Evolutionary conservation across 306 rosid genomes (phyloP).

Genomic region (Luffa acutangula): DNA sequence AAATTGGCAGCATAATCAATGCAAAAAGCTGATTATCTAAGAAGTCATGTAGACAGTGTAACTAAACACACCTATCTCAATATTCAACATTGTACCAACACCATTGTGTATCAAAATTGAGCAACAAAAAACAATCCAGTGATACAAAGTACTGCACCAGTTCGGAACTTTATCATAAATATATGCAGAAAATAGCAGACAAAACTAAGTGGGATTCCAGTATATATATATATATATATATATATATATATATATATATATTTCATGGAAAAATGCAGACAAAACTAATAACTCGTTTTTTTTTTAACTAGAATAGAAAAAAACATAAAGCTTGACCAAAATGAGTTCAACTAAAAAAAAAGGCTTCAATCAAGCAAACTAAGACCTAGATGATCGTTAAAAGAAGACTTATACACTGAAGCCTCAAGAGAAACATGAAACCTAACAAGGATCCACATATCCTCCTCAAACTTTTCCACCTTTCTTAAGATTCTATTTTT

Average conservation of each 20-base stretch:
- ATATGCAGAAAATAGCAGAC: background rate
- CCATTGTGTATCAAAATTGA: background rate
- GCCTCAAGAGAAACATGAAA: background rate
- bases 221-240: no score
- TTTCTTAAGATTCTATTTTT: background rate
- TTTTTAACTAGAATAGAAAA: background rate
- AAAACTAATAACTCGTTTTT: background rate
- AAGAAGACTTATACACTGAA: background rate
- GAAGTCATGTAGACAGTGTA: background rate
- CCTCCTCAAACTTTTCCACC: background rate
- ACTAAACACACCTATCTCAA: background rate
- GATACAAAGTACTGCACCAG: background rate
- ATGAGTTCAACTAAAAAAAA: background rate
- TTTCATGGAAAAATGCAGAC: background rate
- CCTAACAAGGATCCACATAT: background rate
- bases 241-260: no score
- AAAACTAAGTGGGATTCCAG: background rate
- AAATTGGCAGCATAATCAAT: background rate
- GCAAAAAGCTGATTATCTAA: background rate
- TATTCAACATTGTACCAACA: background rate
- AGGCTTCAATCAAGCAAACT: background rate
- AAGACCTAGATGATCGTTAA: background rate
- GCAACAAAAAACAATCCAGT: background rate
- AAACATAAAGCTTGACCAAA: background rate
- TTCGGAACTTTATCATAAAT: background rate